Evolutionary conservation across 306 rosid species (phyloP).

Genomic region (Argentina anserina): DNA sequence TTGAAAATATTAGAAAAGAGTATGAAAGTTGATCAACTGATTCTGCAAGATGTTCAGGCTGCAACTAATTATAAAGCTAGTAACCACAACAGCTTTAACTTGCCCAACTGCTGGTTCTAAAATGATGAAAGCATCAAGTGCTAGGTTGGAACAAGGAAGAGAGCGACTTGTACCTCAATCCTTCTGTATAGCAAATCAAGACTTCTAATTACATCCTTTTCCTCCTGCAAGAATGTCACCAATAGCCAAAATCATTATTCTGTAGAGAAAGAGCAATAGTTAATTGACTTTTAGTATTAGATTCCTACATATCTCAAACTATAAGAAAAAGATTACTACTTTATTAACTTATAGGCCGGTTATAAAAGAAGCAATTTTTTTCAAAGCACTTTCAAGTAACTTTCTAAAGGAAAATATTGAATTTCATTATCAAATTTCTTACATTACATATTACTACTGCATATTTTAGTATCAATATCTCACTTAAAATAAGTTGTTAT

Average conservation of each 20-base stretch:
- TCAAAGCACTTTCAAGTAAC: neutral
- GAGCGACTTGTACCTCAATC: conserved; percentile 58
- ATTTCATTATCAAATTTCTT: neutral
- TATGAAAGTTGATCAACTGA: neutral
- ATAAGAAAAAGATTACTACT: neutral
- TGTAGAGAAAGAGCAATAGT: conserved; percentile 4
- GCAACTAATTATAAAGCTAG: conserved; percentile 10
- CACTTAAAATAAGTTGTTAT: neutral
- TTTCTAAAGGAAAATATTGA: neutral
- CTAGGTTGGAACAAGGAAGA: neutral
- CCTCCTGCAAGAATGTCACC: conserved; percentile 57
- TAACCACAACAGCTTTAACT: neutral
- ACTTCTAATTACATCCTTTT: conserved; percentile 88
- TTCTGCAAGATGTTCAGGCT: conserved; percentile 21
- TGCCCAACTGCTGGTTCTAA: neutral
- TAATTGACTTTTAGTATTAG: neutral
- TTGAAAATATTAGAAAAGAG: conserved; percentile 4
- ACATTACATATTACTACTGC: neutral
- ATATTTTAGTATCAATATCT: neutral
- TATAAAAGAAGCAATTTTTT: neutral
- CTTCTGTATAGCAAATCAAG: conserved; percentile 87
- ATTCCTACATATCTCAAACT: neutral
- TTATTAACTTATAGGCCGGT: neutral
- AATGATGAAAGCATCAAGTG: neutral
- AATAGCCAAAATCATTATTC: conserved; percentile 13